Percentiles rank a stretch among this genome's conserved stretches.
phyloP scores from a whole-genome alignment of 1,284 basidiomycete genomes.

The Ganoderma sinense region DNA sequence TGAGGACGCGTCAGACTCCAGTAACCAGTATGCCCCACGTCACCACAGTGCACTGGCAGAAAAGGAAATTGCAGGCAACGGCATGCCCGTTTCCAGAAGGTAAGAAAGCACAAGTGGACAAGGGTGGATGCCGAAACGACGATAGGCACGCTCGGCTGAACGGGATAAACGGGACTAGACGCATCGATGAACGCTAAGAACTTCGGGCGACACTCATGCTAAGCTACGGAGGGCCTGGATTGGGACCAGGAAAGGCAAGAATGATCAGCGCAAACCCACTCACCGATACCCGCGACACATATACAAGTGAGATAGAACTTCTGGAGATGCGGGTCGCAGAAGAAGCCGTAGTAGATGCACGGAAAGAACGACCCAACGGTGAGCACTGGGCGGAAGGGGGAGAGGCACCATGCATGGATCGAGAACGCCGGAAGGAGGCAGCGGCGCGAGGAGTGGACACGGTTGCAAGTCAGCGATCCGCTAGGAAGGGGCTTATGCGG shows the following conservation, averaged over 20 bases:
- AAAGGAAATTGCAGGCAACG: not conserved
- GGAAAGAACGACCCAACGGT: constrained; percentile 88
- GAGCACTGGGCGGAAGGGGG: constrained; percentile 36
- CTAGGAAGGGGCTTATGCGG: not conserved
- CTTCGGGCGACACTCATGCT: not conserved
- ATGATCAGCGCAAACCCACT: constrained; percentile 39
- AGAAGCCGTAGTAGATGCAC: constrained; percentile 77
- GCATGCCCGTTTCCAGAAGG: not conserved
- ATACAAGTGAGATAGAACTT: constrained; percentile 63
- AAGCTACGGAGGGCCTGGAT: not conserved
- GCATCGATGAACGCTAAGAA: not conserved
- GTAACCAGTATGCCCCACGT: not conserved
- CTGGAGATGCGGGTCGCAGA: constrained; percentile 64
- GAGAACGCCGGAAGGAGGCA: not conserved
- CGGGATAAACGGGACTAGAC: constrained; percentile 1
- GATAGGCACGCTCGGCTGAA: not conserved
- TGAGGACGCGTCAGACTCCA: not conserved
- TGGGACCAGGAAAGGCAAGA: not conserved
- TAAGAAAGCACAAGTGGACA: not conserved
- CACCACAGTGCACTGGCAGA: not conserved
- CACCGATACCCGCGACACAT: constrained; percentile 66
- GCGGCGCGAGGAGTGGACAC: not conserved
- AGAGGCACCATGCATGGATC: not conserved
- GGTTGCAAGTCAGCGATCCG: not conserved
- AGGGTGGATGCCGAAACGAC: not conserved